Evolutionary conservation across 2,329 filamentous ascomycete species (phyloP).

Genomic region (Epichloe glyceriae): DNA sequence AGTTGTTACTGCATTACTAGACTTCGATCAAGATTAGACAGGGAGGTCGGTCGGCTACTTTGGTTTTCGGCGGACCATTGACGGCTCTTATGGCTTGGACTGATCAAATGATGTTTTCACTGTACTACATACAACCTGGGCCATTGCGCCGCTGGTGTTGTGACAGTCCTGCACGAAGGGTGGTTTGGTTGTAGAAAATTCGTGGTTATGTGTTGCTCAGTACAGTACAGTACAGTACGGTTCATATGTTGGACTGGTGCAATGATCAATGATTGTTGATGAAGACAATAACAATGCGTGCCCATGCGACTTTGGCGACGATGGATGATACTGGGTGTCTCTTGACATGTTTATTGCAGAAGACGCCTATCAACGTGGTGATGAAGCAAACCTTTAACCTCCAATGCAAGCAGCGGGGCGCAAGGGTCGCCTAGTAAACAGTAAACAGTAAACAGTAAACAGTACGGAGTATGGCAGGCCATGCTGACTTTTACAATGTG

Average conservation of each 20-base stretch:
- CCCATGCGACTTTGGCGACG: no score
- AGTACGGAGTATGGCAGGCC: no score
- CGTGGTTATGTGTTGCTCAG: constrained; percentile 1
- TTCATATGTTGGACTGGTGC: constrained; percentile 3
- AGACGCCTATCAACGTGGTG: no score
- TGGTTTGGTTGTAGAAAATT: constrained; percentile 5
- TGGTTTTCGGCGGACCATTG: constrained; percentile 17
- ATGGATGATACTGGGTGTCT: no score
- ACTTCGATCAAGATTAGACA: constrained; percentile 27
- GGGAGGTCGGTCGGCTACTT: constrained; percentile 16
- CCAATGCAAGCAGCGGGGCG: no score
- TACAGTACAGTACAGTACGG: background rate
- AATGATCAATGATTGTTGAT: background rate
- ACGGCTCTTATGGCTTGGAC: constrained; percentile 22
- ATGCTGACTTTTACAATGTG: background rate
- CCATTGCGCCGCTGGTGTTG: constrained; percentile 6
- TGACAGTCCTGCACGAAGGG: constrained; percentile 6
- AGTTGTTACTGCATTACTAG: constrained; percentile 26
- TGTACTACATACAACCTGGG: constrained; percentile 8
- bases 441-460: no score
- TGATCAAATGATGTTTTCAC: constrained; percentile 22
- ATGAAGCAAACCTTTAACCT: no score
- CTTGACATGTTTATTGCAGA: no score
- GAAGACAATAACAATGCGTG: background rate
- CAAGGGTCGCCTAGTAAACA: background rate